phyloP scores from a whole-genome alignment of 2,329 filamentous ascomycete species.

The Aspergillus fumigatus region DNA sequence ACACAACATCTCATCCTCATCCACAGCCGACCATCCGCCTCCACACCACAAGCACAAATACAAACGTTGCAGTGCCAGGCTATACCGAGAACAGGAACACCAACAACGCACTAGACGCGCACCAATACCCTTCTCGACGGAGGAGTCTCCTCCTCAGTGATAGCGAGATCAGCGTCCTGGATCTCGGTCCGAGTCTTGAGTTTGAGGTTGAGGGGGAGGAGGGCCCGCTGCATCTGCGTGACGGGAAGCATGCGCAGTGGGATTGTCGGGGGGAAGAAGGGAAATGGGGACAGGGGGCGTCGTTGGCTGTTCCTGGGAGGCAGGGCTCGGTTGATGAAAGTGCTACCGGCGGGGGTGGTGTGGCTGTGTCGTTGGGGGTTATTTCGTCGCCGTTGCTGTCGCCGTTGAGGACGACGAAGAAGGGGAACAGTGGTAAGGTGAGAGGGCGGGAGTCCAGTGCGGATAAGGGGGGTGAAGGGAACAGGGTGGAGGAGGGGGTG shows the following conservation, averaged over 20 bases:
- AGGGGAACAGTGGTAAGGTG: neutral
- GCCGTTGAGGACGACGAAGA: neutral
- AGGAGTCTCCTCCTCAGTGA: constrained; percentile 13
- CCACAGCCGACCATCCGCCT: neutral
- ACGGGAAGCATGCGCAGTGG: neutral
- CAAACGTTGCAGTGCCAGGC: neutral
- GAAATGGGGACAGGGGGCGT: neutral
- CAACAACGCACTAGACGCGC: neutral
- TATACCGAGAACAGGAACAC: neutral
- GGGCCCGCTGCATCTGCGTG: neutral
- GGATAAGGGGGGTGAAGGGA: constrained; percentile 1
- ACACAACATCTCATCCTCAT: neutral
- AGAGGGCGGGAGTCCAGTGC: neutral
- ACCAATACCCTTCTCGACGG: neutral
- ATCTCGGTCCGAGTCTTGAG: constrained; percentile 18
- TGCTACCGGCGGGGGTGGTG: neutral
- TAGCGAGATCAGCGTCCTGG: constrained; percentile 24
- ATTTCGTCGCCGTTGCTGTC: constrained; percentile 4
- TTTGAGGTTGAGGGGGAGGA: neutral
- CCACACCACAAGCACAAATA: neutral
- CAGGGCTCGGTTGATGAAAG: neutral
- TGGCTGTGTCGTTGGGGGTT: neutral
- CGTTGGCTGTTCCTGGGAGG: neutral
- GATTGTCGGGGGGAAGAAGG: neutral
- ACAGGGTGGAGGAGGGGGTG: constrained; percentile 1